Evolutionary conservation across 495 filamentous ascomycete species (phyloP).

Genomic region (Hypoxylon cercidicola): DNA sequence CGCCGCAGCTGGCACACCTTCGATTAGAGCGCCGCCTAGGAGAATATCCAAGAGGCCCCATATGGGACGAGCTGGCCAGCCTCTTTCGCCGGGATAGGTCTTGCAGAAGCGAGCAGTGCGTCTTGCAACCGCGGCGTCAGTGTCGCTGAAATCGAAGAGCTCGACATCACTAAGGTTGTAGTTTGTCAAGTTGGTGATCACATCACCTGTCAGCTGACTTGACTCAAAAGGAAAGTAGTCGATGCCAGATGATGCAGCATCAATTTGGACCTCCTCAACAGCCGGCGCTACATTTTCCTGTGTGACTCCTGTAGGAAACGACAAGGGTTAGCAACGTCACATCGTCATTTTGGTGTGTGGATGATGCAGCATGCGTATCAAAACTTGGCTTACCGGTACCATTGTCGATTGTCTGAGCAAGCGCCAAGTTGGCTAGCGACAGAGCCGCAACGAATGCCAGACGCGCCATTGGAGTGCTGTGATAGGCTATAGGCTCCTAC

Average conservation of each 20-base stretch:
- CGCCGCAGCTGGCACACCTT: conserved; percentile 63
- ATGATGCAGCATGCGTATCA: conserved; percentile 17
- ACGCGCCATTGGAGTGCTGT: conserved; percentile 28
- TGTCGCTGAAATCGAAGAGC: conserved; percentile 32
- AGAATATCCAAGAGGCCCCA: conserved; percentile 59
- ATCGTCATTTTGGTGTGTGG: conserved; percentile 7
- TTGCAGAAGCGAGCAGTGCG: conserved; percentile 52
- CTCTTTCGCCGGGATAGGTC: conserved; percentile 57
- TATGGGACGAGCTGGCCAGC: conserved; percentile 53
- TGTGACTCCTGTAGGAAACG: conserved; percentile 18
- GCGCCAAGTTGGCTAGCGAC: conserved; percentile 34
- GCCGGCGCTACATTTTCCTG: conserved; percentile 33
- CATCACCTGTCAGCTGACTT: conserved; percentile 51
- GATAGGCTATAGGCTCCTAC: conserved; percentile 9
- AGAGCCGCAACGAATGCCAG: conserved; percentile 34
- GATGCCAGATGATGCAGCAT: conserved; percentile 25
- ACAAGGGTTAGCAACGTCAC: conserved; percentile 29
- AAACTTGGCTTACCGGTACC: conserved; percentile 28
- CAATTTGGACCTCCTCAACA: conserved; percentile 25
- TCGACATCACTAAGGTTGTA: conserved; percentile 35
- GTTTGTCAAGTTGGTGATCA: conserved; percentile 47
- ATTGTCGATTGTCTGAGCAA: conserved; percentile 34
- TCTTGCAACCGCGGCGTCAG: conserved; percentile 3
- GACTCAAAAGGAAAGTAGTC: conserved; percentile 50
- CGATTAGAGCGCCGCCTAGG: conserved; percentile 58